Conservation (phyloP, 768 basidiomycete species). For the Tephrocybe sp. region DNA sequence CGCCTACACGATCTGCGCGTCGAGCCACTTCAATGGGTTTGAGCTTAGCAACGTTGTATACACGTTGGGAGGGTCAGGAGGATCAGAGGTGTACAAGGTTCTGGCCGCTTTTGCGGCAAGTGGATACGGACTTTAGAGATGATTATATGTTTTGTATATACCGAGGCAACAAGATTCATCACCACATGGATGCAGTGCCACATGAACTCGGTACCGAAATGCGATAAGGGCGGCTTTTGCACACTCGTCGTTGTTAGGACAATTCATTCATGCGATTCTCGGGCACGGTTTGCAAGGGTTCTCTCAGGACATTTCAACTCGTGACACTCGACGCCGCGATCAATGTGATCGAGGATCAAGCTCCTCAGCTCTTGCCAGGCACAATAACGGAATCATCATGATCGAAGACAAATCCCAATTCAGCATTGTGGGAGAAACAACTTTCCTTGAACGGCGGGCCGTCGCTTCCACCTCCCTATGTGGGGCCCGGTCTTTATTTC, state of each 20-base stretch:
- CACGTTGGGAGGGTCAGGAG: constrained; percentile 61
- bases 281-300: constrained; percentile 32
- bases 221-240: constrained; percentile 29
- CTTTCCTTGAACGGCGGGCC: not conserved
- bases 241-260: constrained; percentile 18
- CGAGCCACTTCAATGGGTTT: constrained; percentile 95
- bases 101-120: constrained; percentile 50
- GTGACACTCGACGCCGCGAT: constrained; percentile 34
- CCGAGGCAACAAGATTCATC: constrained; percentile 22
- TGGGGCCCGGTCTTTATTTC: constrained; percentile 1
- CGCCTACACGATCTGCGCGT: constrained; percentile 97
- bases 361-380: constrained; percentile 24
- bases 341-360: constrained; percentile 32
- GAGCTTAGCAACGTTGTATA: constrained; percentile 79
- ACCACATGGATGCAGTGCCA: constrained; percentile 22
- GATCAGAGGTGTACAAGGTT: constrained; percentile 49
- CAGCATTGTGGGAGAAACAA: constrained; percentile 4
- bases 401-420: constrained; percentile 31
- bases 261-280: constrained; percentile 30
- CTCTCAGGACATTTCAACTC: constrained; percentile 24
- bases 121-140: constrained; percentile 35
- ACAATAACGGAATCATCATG: constrained; percentile 31
- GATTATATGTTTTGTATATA: constrained; percentile 6
- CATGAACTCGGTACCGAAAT: constrained; percentile 32
- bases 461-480: not conserved